Conservation (phyloP, 2,329 filamentous ascomycete genomes). For the Bipolaris cookei region DNA sequence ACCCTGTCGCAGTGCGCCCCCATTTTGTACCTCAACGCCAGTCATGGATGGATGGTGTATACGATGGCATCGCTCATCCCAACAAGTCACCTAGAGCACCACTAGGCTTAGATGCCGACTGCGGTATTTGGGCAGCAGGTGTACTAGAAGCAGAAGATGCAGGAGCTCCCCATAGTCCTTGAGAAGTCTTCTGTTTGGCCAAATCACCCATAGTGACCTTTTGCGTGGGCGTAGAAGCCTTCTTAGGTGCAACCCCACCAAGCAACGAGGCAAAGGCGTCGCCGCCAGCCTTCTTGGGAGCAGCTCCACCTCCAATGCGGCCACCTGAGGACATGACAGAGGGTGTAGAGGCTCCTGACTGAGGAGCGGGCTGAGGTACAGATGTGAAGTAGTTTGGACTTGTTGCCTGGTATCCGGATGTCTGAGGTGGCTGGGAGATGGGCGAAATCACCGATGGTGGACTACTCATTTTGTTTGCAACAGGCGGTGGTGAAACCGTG, state of each 20-base stretch:
- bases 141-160: slow-evolving; percentile 48
- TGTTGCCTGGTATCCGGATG: slow-evolving; percentile 72
- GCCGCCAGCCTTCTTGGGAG: slow-evolving; percentile 63
- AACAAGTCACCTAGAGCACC: slow-evolving; percentile 47
- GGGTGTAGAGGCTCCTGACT: slow-evolving; percentile 51
- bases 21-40: slow-evolving; percentile 11
- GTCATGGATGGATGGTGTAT: slow-evolving; percentile 1
- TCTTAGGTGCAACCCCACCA: slow-evolving; percentile 78
- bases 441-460: slow-evolving; percentile 48
- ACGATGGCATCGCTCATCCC: slow-evolving; percentile 28
- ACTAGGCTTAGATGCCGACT: slow-evolving; percentile 44
- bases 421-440: slow-evolving; percentile 59
- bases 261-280: slow-evolving; percentile 93
- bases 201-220: slow-evolving; percentile 87
- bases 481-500: slow-evolving; percentile 75
- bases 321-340: slow-evolving; percentile 50
- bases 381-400: slow-evolving; percentile 96
- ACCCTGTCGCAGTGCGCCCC: neutral
- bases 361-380: slow-evolving; percentile 57
- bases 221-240: slow-evolving; percentile 64
- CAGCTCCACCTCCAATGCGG: slow-evolving; percentile 49
- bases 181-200: slow-evolving; percentile 96
- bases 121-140: slow-evolving; percentile 35
- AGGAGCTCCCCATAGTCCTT: slow-evolving; percentile 88
- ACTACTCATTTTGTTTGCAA: slow-evolving; percentile 61